These are phyloP conservation scores for Paramarasmius palmivorus DNA, from an alignment of 1,284 basidiomycete species.

Conservation along the genomic window DNA sequence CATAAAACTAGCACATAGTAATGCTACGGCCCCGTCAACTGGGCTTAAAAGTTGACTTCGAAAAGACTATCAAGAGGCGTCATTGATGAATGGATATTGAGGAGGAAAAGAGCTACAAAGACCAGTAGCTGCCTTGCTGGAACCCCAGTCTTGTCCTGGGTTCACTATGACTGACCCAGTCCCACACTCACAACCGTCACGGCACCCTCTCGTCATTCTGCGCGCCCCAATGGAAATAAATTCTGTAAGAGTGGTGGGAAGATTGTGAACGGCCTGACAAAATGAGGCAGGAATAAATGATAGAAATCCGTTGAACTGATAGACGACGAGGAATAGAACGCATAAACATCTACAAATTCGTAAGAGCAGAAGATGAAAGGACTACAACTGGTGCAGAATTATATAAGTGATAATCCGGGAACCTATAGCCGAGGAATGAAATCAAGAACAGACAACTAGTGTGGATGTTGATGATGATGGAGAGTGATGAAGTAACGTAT, in stretches of 20 bases:
- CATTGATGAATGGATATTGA: neutral
- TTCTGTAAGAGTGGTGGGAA: slow-evolving; percentile 51
- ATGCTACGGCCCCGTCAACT: slow-evolving; percentile 7
- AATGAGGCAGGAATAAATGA: slow-evolving; percentile 20
- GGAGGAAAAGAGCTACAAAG: slow-evolving; percentile 33
- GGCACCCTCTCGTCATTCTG: slow-evolving; percentile 73
- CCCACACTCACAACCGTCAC: slow-evolving; percentile 27
- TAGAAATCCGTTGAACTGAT: slow-evolving; percentile 22
- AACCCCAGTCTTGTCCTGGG: too few species aligned
- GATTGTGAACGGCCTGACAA: slow-evolving; percentile 69
- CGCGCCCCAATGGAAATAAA: slow-evolving; percentile 51
- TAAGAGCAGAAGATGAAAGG: slow-evolving; percentile 10
- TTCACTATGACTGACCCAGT: neutral
- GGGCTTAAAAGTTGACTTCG: neutral
- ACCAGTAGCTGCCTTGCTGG: neutral
- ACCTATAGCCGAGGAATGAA: slow-evolving; percentile 20
- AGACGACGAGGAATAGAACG: slow-evolving; percentile 18
- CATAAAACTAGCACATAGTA: slow-evolving; percentile 1
- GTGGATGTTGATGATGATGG: slow-evolving; percentile 3
- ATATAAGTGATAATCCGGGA: slow-evolving; percentile 20
- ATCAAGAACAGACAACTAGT: too few species aligned
- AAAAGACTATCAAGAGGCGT: neutral
- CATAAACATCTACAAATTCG: slow-evolving; percentile 17
- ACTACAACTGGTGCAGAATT: slow-evolving; percentile 40
- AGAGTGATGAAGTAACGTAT: neutral